phyloP scores from a whole-genome alignment of 148 eudicot genomes.

The Rhododendron ovatum region DNA sequence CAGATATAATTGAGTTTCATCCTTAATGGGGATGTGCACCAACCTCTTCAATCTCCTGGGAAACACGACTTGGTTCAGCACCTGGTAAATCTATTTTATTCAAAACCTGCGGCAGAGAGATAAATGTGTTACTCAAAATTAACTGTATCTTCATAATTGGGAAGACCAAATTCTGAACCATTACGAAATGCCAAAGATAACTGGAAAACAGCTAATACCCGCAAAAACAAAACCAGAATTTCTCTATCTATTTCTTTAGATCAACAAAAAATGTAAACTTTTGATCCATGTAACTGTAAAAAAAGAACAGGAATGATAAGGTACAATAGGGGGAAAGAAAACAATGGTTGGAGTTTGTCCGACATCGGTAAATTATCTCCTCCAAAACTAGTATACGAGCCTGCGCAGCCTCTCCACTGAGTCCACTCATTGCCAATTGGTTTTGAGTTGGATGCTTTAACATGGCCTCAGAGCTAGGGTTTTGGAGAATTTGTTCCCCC shows the following conservation, averaged over 20 bases:
- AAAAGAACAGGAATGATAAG: neutral
- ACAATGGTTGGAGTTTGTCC: neutral
- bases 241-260: neutral
- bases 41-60: conserved; percentile 96
- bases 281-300: neutral
- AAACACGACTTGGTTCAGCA: conserved; percentile 86
- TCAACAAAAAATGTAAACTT: neutral
- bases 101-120: conserved; percentile 60
- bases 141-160: neutral
- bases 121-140: neutral
- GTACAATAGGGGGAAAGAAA: neutral
- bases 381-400: too few relatives aligned
- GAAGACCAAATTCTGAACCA: neutral
- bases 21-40: conserved; percentile 16
- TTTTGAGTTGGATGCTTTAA: too few relatives aligned
- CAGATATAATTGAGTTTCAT: neutral
- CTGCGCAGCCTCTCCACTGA: too few relatives aligned
- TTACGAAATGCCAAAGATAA: neutral
- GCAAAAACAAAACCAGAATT: neutral
- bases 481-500: too few relatives aligned
- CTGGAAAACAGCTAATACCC: neutral
- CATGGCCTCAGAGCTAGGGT: too few relatives aligned
- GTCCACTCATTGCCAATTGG: too few relatives aligned
- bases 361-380: too few relatives aligned
- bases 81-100: conserved; percentile 98